Evolutionary conservation across 306 rosid genomes (phyloP).

Genomic region (Echinosophora koreensis): DNA sequence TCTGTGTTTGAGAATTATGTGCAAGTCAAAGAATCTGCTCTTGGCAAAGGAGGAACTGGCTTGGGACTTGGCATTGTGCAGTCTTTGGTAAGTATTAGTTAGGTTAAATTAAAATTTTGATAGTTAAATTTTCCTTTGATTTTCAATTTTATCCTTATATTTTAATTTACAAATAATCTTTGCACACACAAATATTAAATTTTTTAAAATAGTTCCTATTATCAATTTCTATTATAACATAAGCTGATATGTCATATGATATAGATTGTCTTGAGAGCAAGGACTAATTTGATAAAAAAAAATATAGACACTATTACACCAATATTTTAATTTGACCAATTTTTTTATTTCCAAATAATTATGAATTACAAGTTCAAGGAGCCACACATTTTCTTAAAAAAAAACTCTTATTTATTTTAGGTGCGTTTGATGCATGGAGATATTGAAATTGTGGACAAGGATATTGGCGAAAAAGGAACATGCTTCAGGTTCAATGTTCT

Average conservation of each 20-base stretch:
- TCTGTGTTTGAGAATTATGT: slow-evolving; percentile 79
- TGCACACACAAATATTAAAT: neutral
- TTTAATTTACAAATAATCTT: too few relatives aligned
- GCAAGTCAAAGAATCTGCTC: slow-evolving; percentile 72
- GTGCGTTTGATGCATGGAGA: slow-evolving; percentile 91
- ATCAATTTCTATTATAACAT: too few relatives aligned
- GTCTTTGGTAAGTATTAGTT: slow-evolving; percentile 63
- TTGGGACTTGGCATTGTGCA: slow-evolving; percentile 95
- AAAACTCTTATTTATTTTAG: slow-evolving; percentile 42
- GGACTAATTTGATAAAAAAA: too few relatives aligned
- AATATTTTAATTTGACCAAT: too few relatives aligned
- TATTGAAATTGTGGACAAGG: slow-evolving; percentile 74
- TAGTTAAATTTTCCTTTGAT: too few relatives aligned
- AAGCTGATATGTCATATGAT: too few relatives aligned
- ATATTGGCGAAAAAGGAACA: slow-evolving; percentile 67
- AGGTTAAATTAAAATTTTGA: neutral
- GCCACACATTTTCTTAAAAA: neutral
- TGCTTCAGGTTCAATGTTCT: slow-evolving; percentile 78
- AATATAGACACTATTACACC: too few relatives aligned
- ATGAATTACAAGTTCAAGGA: neutral
- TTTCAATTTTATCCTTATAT: neutral
- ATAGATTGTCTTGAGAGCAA: neutral
- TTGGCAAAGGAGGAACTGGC: slow-evolving; percentile 81
- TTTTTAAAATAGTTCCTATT: too few relatives aligned
- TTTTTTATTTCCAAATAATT: neutral